Percentiles rank a stretch among this genome's conserved stretches.
These are phyloP conservation scores for Yamadazyma epiphylla DNA, from an alignment of 1,139 yeast species.

Conservation along the genomic window DNA sequence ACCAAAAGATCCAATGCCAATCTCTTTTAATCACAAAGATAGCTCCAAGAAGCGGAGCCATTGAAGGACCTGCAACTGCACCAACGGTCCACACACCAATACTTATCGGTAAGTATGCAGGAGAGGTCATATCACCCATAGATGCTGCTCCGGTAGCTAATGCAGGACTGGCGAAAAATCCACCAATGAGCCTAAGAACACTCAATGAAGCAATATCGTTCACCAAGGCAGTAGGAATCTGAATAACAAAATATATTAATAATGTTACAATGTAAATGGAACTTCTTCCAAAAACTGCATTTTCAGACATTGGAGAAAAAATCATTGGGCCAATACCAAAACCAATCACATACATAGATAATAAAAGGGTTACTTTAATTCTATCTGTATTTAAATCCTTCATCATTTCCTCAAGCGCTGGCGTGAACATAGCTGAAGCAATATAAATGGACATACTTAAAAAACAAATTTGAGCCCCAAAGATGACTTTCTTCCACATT, in stretches of 20 bases:
- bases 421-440: constrained; percentile 26
- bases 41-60: constrained; percentile 31
- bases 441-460: constrained; percentile 24
- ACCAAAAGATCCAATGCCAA: constrained; percentile 50
- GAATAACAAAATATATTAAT: constrained; percentile 29
- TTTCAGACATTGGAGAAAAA: constrained; percentile 52
- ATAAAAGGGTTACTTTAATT: constrained; percentile 42
- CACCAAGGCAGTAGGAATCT: constrained; percentile 30
- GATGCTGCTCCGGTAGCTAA: constrained; percentile 38
- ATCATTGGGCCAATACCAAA: constrained; percentile 56
- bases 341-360: constrained; percentile 42
- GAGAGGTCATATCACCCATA: constrained; percentile 22
- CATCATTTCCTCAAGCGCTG: constrained; percentile 38
- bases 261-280: constrained; percentile 27
- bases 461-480: constrained; percentile 16
- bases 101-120: constrained; percentile 24
- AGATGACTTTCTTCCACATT: constrained; percentile 14
- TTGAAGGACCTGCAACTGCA: constrained; percentile 27
- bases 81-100: constrained; percentile 26
- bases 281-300: constrained; percentile 49
- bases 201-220: constrained; percentile 26
- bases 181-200: constrained; percentile 29
- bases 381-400: constrained; percentile 22
- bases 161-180: constrained; percentile 32
- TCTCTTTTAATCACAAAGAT: constrained; percentile 17